phyloP scores from a whole-genome alignment of 2,329 filamentous ascomycete species.

The Aphanoascus verrucosus region DNA sequence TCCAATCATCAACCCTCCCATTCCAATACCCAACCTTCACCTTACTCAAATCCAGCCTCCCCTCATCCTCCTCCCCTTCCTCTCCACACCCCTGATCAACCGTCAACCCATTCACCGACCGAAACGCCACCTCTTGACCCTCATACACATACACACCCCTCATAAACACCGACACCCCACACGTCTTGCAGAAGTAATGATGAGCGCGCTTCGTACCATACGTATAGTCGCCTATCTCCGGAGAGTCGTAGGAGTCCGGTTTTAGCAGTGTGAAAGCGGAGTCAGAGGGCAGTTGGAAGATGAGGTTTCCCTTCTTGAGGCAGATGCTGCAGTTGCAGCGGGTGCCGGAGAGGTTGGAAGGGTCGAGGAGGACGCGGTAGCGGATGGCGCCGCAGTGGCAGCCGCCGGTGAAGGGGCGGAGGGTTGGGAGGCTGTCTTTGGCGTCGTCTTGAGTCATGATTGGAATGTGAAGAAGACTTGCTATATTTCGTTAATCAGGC shows the following conservation, averaged over 20 bases:
- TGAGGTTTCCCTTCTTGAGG: slow-evolving; percentile 13
- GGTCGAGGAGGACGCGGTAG: slow-evolving; percentile 17
- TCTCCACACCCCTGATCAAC: slow-evolving; percentile 7
- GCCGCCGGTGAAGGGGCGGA: slow-evolving; percentile 12
- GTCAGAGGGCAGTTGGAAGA: background rate
- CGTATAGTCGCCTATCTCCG: slow-evolving; percentile 11
- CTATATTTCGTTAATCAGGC: background rate
- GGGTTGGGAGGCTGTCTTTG: background rate
- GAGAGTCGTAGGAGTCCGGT: slow-evolving; percentile 8
- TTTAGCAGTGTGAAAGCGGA: slow-evolving; percentile 5
- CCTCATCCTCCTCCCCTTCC: background rate
- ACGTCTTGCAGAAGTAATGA: slow-evolving; percentile 16
- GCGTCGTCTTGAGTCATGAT: background rate
- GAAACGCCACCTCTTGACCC: background rate
- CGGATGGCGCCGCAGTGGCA: slow-evolving; percentile 15
- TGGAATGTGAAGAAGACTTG: background rate
- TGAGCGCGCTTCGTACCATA: slow-evolving; percentile 5
- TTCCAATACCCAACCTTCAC: slow-evolving; percentile 15
- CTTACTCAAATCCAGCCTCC: slow-evolving; percentile 12
- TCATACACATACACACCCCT: background rate
- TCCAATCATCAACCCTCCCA: slow-evolving; percentile 9
- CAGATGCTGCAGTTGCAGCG: slow-evolving; percentile 17
- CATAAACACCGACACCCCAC: slow-evolving; percentile 11
- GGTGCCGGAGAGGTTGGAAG: slow-evolving; percentile 9
- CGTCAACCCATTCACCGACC: slow-evolving; percentile 13